Evolutionary conservation across 176 grass and related monocot genomes (phyloP), one percentile per base, ranked within the genome.

Genomic region (Rhipidocladum racemiflorum): DNA sequence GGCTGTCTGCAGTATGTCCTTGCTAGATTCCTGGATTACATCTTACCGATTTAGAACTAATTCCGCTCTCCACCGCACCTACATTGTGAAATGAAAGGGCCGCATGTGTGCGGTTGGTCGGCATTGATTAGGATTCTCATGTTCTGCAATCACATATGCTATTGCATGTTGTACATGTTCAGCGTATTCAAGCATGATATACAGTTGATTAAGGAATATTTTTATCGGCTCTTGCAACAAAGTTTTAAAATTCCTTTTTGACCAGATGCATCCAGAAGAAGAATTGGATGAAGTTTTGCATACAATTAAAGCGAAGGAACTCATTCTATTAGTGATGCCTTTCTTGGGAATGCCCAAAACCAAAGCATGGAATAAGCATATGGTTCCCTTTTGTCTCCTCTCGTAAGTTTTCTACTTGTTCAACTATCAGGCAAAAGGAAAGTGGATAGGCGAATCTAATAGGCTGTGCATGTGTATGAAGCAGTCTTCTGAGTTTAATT

Each of bases 351-450:
- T 91, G 82, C 87, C 85, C 81, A 82, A 98, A 97, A 87, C 87
- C 84, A 94, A 91, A 89, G 83, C 85, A 84, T 88, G 80, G 86
- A 87, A 95, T 91, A 89, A 90, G 95, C 84, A 93, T 98, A 68
- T 81, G 77, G 76, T 98, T 93, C 92, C 53, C 81, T 93, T 88
- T 99, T 99, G 90, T 91, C 91, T 93, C 92, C 90, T 90, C 86
- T 87, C 36, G 74, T 87, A 95, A 95, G 89, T 99, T 95, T 99
- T 91, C 87, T 87, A 95, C 90, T 91, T 91, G 89, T 94, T 97
- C 88, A 91, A 51, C 89, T 91, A 90, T 89, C 78, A 87, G 57
- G 68, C 18, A 80, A 91, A 89, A 91, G 87, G 74, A 89, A 87
- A 85, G 77, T 61, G 70, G 89, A 87, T 87, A 84, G 77, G 77